Evolutionary conservation across 768 basidiomycete genomes (phyloP).

Genomic region (Cystofilobasidium macerans): DNA sequence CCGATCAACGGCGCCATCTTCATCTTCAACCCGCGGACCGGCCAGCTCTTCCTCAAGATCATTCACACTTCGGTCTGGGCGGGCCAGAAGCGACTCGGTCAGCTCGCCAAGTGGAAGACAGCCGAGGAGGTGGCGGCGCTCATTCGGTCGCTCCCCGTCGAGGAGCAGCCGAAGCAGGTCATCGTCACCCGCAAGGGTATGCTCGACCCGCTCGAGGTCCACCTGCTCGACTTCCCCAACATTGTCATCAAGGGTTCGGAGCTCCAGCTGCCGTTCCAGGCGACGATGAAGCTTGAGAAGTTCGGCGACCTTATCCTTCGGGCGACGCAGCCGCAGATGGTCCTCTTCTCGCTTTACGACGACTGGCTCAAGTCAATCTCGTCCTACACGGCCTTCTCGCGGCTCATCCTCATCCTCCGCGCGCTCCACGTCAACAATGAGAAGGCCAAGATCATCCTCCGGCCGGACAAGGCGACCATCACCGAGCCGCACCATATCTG

Average conservation of each 20-base stretch:
- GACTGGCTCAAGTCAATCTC: conserved; percentile 99
- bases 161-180: conserved; percentile 99
- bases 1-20: conserved; percentile 67
- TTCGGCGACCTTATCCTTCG: conserved; percentile 97
- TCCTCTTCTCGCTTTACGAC: conserved; percentile 94
- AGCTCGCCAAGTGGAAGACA: conserved; percentile 98
- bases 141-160: conserved; percentile 94
- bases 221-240: conserved; percentile 98
- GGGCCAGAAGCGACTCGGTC: conserved; percentile 98
- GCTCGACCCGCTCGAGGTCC: conserved; percentile 87
- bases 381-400: conserved; percentile 97
- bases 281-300: conserved; percentile 99
- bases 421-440: conserved; percentile 98
- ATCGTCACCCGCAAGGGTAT: conserved; percentile 99
- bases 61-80: conserved; percentile 99
- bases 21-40: conserved; percentile 98
- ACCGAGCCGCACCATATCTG: conserved; percentile 97
- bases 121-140: conserved; percentile 99
- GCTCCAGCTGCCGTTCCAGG: conserved; percentile 86
- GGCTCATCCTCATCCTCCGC: conserved; percentile 89
- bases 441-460: conserved; percentile 96
- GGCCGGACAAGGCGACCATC: conserved; percentile 91
- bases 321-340: conserved; percentile 98
- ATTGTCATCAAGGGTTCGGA: conserved; percentile 99
- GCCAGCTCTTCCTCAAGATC: conserved; percentile 95